These are phyloP conservation scores for Calocybe cyanea DNA, from an alignment of 768 basidiomycete species.

Conservation along the genomic window DNA sequence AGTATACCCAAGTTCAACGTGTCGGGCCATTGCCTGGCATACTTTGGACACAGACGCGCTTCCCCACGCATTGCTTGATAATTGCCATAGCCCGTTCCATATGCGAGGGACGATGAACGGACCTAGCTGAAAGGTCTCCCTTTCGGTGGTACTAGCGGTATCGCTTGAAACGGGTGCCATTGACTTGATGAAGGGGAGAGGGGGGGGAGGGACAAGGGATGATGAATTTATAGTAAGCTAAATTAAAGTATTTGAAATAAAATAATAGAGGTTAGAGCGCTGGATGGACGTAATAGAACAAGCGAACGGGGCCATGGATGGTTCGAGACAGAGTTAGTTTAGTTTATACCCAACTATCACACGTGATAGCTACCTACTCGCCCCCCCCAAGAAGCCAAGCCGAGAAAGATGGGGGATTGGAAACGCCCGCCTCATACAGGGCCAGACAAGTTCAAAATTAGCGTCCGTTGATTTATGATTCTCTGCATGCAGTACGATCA, in stretches of 20 bases:
- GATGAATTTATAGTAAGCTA: conserved; percentile 3
- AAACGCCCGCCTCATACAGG: conserved; percentile 5
- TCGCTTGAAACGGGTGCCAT: conserved; percentile 19
- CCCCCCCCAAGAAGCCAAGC: neutral
- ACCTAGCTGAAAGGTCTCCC: conserved; percentile 54
- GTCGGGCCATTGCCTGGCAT: conserved; percentile 61
- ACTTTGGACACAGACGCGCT: conserved; percentile 63
- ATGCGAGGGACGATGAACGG: conserved; percentile 57
- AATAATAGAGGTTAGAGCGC: neutral
- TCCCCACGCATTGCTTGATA: conserved; percentile 85
- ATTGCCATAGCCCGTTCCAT: conserved; percentile 82
- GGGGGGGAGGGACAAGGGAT: neutral
- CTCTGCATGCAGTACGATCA: neutral
- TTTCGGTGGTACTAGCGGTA: conserved; percentile 9
- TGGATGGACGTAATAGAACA: conserved; percentile 1
- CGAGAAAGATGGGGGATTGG: conserved; percentile 1
- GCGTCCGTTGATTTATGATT: neutral
- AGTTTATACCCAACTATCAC: neutral
- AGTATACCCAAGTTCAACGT: conserved; percentile 58
- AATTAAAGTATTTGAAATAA: neutral
- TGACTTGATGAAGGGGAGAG: neutral
- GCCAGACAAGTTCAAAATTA: conserved; percentile 4
- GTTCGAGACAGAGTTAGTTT: conserved; percentile 2
- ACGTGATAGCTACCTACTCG: neutral
- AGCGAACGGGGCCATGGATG: neutral